Percentiles rank a stretch among this genome's conserved stretches.
phyloP scores from a whole-genome alignment of 768 basidiomycete species.

The Nevesoporus exiguus region DNA sequence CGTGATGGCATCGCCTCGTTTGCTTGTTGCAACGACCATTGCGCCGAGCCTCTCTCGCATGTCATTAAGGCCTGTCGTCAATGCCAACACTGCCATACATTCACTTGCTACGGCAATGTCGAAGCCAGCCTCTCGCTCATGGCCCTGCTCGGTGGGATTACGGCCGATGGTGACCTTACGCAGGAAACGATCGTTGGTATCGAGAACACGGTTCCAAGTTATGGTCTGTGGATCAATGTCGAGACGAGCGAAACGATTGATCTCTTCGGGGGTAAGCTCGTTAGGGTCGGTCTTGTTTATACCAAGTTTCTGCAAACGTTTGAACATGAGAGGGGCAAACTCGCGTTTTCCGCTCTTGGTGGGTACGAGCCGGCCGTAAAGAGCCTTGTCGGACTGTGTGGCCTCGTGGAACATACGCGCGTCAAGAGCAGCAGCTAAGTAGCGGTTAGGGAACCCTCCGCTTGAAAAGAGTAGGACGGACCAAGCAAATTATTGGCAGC shows the following conservation, averaged over 20 bases:
- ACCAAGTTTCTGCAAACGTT: constrained; percentile 90
- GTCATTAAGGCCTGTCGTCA: constrained; percentile 83
- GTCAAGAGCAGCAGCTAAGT: constrained; percentile 88
- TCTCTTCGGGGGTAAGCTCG: constrained; percentile 90
- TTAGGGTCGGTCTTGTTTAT: constrained; percentile 93
- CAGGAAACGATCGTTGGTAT: constrained; percentile 96
- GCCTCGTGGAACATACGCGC: constrained; percentile 98
- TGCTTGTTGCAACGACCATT: constrained; percentile 96
- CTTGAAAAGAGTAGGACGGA: constrained; percentile 29
- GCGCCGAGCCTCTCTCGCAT: constrained; percentile 91
- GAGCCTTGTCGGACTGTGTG: constrained; percentile 91
- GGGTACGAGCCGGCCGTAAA: constrained; percentile 90
- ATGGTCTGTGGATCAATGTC: constrained; percentile 90
- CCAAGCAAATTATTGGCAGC: constrained; percentile 96
- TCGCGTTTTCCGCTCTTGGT: constrained; percentile 91
- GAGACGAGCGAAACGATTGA: constrained; percentile 83
- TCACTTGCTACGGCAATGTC: constrained; percentile 98
- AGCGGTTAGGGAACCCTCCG: constrained; percentile 1
- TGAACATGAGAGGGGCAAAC: constrained; percentile 95
- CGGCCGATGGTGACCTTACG: constrained; percentile 94
- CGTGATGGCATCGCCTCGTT: constrained; percentile 86
- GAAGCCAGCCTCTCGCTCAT: constrained; percentile 86
- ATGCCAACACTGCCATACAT: constrained; percentile 95
- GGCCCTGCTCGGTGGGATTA: constrained; percentile 83
- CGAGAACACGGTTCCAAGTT: constrained; percentile 97